A percentile compares a stretch with the other conserved stretches of the same genome.
Evolutionary conservation across 2,329 filamentous ascomycete species (phyloP).

Genomic region (Aquanectria penicillioides): DNA sequence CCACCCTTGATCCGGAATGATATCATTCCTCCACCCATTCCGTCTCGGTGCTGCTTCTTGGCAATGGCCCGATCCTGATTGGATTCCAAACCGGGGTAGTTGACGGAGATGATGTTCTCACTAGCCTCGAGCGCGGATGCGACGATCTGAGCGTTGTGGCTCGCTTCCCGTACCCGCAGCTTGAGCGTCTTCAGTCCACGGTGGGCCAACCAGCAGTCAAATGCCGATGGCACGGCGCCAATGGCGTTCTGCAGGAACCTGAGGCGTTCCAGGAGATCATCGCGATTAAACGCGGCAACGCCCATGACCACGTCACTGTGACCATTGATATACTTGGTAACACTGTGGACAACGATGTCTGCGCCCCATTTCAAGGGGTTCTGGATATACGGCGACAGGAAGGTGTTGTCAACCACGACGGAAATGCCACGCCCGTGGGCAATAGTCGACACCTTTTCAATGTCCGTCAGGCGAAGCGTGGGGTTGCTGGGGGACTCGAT

Average conservation of each 20-base stretch:
- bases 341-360: slow-evolving; percentile 94
- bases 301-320: slow-evolving; percentile 98
- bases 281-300: slow-evolving; percentile 91
- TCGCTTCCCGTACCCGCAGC: slow-evolving; percentile 87
- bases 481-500: slow-evolving; percentile 95
- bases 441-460: slow-evolving; percentile 80
- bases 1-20: slow-evolving; percentile 94
- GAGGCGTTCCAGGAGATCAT: slow-evolving; percentile 78
- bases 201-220: slow-evolving; percentile 98
- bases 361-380: slow-evolving; percentile 95
- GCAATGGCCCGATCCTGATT: slow-evolving; percentile 89
- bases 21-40: slow-evolving; percentile 96
- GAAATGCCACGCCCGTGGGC: slow-evolving; percentile 89
- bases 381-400: slow-evolving; percentile 94
- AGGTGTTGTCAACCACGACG: slow-evolving; percentile 99
- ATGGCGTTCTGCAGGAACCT: slow-evolving; percentile 97
- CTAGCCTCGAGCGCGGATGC: slow-evolving; percentile 81
- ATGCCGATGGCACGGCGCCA: slow-evolving; percentile 91
- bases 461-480: slow-evolving; percentile 91
- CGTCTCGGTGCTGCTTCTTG: slow-evolving; percentile 91
- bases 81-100: slow-evolving; percentile 91
- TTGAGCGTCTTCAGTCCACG: slow-evolving; percentile 97
- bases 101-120: slow-evolving; percentile 85
- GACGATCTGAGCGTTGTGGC: slow-evolving; percentile 80
- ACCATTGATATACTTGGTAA: slow-evolving; percentile 99